Evolutionary conservation across 768 basidiomycete genomes (phyloP).

Genomic region (Rhodotorula sphaerocarpa): DNA sequence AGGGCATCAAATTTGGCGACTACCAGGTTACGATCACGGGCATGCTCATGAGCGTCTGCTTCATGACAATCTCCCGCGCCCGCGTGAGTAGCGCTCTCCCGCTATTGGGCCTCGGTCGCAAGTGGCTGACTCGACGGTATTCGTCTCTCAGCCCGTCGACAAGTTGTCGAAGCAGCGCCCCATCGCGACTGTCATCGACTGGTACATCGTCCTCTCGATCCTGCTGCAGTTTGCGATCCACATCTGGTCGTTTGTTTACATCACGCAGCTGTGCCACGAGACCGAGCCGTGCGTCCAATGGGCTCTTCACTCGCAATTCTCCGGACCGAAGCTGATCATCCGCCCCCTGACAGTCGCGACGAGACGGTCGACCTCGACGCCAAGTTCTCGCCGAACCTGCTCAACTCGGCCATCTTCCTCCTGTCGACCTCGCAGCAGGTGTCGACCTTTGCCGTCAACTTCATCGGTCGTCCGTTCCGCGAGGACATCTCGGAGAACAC

Average conservation of each 20-base stretch:
- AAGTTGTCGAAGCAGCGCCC: conserved; percentile 89
- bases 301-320: not conserved
- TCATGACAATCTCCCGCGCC: conserved; percentile 93
- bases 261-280: conserved; percentile 71
- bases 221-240: conserved; percentile 88
- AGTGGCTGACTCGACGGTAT: too few species aligned
- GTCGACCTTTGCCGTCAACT: conserved; percentile 97
- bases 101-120: too few species aligned
- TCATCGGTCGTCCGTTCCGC: conserved; percentile 93
- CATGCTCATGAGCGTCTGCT: conserved; percentile 95
- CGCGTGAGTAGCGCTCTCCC: conserved; percentile 56
- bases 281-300: conserved; percentile 56
- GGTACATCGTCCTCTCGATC: conserved; percentile 87
- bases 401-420: conserved; percentile 95
- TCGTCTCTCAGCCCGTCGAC: conserved; percentile 85
- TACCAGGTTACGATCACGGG: conserved; percentile 97
- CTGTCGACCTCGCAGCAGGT: conserved; percentile 89
- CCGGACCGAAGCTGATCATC: not conserved
- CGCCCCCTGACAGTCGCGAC: conserved; percentile 52
- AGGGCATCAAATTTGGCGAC: conserved; percentile 98
- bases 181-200: conserved; percentile 88
- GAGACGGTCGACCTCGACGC: conserved; percentile 77
- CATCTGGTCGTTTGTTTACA: conserved; percentile 81
- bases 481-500: conserved; percentile 95
- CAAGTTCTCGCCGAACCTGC: conserved; percentile 85